Evolutionary conservation across 2,329 filamentous ascomycete genomes (phyloP).

Genomic region (Colletotrichum sp.): DNA sequence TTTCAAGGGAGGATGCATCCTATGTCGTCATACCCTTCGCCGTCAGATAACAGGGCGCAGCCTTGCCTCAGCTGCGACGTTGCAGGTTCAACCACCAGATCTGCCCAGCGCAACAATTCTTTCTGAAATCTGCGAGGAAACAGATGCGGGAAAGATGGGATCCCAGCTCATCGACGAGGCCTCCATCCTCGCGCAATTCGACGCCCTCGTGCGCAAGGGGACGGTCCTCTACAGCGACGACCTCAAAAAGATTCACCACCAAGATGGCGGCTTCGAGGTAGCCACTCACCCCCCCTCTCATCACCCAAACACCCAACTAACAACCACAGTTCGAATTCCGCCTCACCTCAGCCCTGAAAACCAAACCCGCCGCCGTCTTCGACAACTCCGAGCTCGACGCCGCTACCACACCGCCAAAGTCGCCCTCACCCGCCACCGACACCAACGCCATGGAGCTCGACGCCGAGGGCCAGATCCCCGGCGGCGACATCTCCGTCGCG

Average conservation of each 20-base stretch:
- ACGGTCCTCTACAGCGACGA: constrained; percentile 7
- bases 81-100: background rate
- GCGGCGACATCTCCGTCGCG: constrained; percentile 46
- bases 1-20: background rate
- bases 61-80: background rate
- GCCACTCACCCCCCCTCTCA: background rate
- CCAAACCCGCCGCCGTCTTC: constrained; percentile 4
- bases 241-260: background rate
- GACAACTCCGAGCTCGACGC: constrained; percentile 4
- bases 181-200: background rate
- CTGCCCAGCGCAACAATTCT: background rate
- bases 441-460: background rate
- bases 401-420: background rate
- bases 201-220: background rate
- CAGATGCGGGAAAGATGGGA: background rate
- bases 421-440: too few relatives aligned
- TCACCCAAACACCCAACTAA: background rate
- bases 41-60: background rate
- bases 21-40: constrained; percentile 10
- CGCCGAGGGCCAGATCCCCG: constrained; percentile 24
- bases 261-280: constrained; percentile 8
- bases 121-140: too few relatives aligned
- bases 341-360: constrained; percentile 6
- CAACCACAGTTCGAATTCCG: constrained; percentile 11
- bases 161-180: background rate